These are phyloP conservation scores for Populus tremula DNA, from an alignment of 345 rosid genomes.

Conservation along the genomic window DNA sequence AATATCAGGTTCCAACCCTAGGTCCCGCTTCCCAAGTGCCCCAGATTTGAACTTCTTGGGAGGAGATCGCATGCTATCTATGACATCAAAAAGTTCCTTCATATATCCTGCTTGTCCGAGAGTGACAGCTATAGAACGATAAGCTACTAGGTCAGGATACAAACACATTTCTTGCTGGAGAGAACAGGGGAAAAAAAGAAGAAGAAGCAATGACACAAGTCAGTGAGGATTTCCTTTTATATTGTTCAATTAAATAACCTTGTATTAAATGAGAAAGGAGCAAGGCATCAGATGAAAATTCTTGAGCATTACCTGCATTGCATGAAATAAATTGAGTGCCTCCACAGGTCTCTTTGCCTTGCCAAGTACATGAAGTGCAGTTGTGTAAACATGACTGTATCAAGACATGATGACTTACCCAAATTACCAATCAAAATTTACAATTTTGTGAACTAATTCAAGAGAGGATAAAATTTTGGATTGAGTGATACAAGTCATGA, in stretches of 20 bases:
- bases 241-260: neutral
- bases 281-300: constrained; percentile 5
- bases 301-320: constrained; percentile 65
- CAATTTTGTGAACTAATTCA: neutral
- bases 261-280: constrained; percentile 19
- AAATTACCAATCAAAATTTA: neutral
- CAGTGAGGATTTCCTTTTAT: constrained; percentile 2
- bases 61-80: constrained; percentile 76
- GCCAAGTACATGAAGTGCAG: constrained; percentile 79
- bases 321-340: constrained; percentile 76
- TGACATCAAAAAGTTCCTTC: constrained; percentile 89
- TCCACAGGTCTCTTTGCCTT: constrained; percentile 93
- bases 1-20: constrained; percentile 76
- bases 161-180: constrained; percentile 69
- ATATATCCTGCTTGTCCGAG: constrained; percentile 94
- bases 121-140: constrained; percentile 73
- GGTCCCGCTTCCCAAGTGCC: constrained; percentile 61
- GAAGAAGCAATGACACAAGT: neutral
- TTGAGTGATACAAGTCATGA: neutral
- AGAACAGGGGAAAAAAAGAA: neutral
- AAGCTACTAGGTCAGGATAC: constrained; percentile 91
- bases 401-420: constrained; percentile 20
- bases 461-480: neutral
- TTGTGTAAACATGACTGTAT: constrained; percentile 63
- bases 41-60: constrained; percentile 72